These are phyloP conservation scores for Platismatia glauca DNA, from an alignment of 495 filamentous ascomycete species.

Conservation along the genomic window DNA sequence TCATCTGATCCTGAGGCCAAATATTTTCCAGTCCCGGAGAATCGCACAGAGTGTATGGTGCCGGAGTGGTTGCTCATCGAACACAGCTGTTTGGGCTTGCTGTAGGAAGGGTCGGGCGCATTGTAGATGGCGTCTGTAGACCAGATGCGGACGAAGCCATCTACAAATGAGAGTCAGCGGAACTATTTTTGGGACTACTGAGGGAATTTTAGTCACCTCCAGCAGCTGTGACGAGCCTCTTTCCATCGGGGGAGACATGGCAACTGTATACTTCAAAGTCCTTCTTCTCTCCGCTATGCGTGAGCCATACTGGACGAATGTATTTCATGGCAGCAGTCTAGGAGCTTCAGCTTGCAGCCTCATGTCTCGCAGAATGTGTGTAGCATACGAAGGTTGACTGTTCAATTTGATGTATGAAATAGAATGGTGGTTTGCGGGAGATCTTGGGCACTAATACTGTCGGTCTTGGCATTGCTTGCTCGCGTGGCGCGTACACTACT, in stretches of 20 bases:
- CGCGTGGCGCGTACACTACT: not conserved
- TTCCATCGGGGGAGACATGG: slow-evolving; percentile 90
- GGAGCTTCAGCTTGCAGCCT: slow-evolving; percentile 3
- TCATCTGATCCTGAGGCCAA: slow-evolving; percentile 95
- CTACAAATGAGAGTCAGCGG: slow-evolving; percentile 35
- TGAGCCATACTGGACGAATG: slow-evolving; percentile 89
- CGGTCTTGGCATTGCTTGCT: not conserved
- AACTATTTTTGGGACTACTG: not conserved
- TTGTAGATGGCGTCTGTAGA: slow-evolving; percentile 88
- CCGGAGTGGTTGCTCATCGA: slow-evolving; percentile 97
- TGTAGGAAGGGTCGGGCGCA: slow-evolving; percentile 54
- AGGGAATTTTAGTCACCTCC: slow-evolving; percentile 54
- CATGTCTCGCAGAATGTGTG: slow-evolving; percentile 7
- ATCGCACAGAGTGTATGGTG: slow-evolving; percentile 92
- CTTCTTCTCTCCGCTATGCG: slow-evolving; percentile 85
- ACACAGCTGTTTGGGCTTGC: slow-evolving; percentile 86
- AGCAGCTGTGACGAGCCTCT: slow-evolving; percentile 81
- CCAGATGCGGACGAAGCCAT: slow-evolving; percentile 96
- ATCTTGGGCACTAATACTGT: not conserved
- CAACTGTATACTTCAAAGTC: slow-evolving; percentile 97
- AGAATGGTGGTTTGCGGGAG: not conserved
- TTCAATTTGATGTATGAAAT: no score
- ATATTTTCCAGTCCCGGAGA: slow-evolving; percentile 87
- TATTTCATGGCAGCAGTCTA: slow-evolving; percentile 57
- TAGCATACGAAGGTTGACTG: not conserved